phyloP scores from a whole-genome alignment of 495 filamentous ascomycete species.

The Coniosporium apollinis region DNA sequence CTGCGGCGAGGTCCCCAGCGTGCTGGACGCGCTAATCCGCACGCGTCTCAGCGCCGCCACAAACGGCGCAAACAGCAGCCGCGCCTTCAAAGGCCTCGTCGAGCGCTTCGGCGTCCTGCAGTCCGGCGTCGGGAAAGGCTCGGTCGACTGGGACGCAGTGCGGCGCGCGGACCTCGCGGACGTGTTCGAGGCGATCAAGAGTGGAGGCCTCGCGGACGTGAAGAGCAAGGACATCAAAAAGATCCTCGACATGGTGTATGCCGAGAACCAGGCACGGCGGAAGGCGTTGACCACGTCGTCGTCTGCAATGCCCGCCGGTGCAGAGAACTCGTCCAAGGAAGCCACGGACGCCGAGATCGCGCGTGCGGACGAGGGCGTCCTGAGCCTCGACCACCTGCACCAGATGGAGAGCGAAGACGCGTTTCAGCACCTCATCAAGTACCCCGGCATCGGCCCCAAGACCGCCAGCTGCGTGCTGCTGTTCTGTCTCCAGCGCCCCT shows the following conservation, averaged over 20 bases:
- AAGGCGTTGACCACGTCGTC: conserved; percentile 8
- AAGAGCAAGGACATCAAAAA: conserved; percentile 68
- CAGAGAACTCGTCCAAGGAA: conserved; percentile 20
- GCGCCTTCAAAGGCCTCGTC: conserved; percentile 55
- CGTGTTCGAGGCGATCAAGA: conserved; percentile 54
- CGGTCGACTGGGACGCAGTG: conserved; percentile 76
- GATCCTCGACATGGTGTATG: conserved; percentile 65
- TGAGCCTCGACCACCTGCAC: conserved; percentile 68
- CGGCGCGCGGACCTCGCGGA: conserved; percentile 43
- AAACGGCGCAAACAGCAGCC: conserved; percentile 44
- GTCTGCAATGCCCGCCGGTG: conserved; percentile 17
- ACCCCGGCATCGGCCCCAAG: conserved; percentile 79
- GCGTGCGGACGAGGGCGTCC: conserved; percentile 36
- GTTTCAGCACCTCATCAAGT: conserved; percentile 55
- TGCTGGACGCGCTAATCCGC: conserved; percentile 75
- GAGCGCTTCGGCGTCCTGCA: conserved; percentile 47
- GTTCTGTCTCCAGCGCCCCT: conserved; percentile 31
- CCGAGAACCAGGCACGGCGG: conserved; percentile 42
- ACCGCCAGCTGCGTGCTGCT: conserved; percentile 62
- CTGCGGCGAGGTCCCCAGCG: conserved; percentile 85
- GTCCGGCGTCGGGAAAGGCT: conserved; percentile 51
- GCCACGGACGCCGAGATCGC: conserved; percentile 36
- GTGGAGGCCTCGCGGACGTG: conserved; percentile 48
- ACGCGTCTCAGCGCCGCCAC: conserved; percentile 69
- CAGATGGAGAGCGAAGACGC: conserved; percentile 47